Evolutionary conservation across 345 rosid species (phyloP), one percentile per base, ranked within the genome.

Genomic region (Heritiera fomes): DNA sequence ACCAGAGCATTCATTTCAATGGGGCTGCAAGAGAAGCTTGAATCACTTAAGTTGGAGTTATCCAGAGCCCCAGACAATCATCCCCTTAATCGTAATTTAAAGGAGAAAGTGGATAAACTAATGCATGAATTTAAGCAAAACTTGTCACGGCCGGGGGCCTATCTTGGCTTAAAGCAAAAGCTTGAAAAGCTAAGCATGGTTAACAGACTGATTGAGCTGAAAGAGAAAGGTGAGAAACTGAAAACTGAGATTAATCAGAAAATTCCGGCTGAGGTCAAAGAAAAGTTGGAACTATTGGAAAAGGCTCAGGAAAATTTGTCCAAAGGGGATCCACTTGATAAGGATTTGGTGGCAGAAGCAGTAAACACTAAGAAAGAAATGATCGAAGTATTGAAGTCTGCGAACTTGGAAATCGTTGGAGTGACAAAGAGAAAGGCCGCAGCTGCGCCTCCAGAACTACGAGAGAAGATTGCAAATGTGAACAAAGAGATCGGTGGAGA

Each of bases 31-130:
- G 85, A 83, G 71, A 80, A 87, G 88, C 79, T 89, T 0, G 89
- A 90, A 84, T 80, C 85, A 69, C 89, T 90, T 80, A 88, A 91
- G 82, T 78, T 89, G 80, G 95, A 89, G 87, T 76, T 79, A 18
- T 91, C 87, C 30, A 90, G 86, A 83, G 94, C 89, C 9, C 55
- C 56, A 13, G 76, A 73, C 49, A 32, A 80, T 55, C 79, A 80
- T 71, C 78, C 80, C 63, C 71, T 80, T 5, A 47, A 74, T 46
- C 82, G 11, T 11, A 64, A 62, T 28, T 80, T 34, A 30, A 68
- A 61, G 89, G 88, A 77, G 63, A 83, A 60, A 82, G 68, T 0
- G 89, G 90, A 32, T 90, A 88, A 73, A 73, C 8, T 9, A 63
- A 83, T 6, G 80, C 88, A 41, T 80, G 76, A 80, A 79, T 78